These are phyloP conservation scores for Nicotiana sylvestris DNA, from an alignment of 257 asterid species.

Conservation along the genomic window DNA sequence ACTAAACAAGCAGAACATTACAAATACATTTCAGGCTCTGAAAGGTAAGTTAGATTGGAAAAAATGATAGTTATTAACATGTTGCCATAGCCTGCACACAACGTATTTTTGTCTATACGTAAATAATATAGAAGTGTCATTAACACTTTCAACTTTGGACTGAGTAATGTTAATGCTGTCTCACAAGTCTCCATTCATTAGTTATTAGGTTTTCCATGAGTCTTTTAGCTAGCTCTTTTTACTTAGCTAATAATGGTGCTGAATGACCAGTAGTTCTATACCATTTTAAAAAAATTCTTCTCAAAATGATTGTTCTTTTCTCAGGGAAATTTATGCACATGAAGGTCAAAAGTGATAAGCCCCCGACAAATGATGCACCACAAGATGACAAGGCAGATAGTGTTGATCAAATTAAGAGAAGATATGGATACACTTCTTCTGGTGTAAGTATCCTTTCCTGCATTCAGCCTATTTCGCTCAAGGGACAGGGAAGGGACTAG, in stretches of 20 bases:
- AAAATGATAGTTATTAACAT: neutral
- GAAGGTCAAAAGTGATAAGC: constrained; percentile 60
- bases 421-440: constrained; percentile 68
- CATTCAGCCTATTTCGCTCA: neutral
- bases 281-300: neutral
- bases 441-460: constrained; percentile 39
- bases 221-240: neutral
- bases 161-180: neutral
- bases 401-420: constrained; percentile 83
- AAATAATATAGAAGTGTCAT: neutral
- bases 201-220: neutral
- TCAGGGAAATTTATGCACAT: constrained; percentile 58
- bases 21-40: constrained; percentile 70
- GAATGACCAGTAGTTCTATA: neutral
- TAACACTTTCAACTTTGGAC: neutral
- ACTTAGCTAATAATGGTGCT: neutral
- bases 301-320: neutral
- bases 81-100: neutral
- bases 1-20: constrained; percentile 56
- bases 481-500: neutral
- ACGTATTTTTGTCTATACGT: neutral
- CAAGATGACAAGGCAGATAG: constrained; percentile 57
- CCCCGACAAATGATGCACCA: constrained; percentile 36
- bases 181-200: neutral
- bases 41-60: constrained; percentile 40